Evolutionary conservation across 371 early-diverging fungal species (phyloP).

Genomic region (Mycotypha africana): DNA sequence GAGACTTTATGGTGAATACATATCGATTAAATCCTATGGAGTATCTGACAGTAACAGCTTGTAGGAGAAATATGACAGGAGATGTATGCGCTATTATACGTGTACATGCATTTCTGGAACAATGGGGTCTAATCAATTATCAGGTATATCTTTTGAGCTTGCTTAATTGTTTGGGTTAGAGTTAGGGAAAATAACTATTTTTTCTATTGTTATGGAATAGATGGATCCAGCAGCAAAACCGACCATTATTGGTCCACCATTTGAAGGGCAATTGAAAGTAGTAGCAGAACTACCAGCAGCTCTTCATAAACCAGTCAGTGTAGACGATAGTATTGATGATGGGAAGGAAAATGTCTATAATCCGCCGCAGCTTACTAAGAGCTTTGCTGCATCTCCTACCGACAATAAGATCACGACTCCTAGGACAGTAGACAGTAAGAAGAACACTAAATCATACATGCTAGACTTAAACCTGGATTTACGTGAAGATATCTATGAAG

Average conservation of each 20-base stretch:
- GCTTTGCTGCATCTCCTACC: too few species aligned
- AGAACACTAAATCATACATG: neutral
- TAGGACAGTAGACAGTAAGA: neutral
- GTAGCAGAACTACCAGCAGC: constrained; percentile 17
- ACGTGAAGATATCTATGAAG: constrained; percentile 12
- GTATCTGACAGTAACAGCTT: constrained; percentile 95
- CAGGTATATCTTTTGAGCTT: too few species aligned
- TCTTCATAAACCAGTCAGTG: neutral
- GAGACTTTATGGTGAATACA: constrained; percentile 96
- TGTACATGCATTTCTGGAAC: constrained; percentile 96
- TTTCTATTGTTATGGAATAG: too few species aligned
- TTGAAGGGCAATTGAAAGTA: constrained; percentile 82
- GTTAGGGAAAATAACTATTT: too few species aligned
- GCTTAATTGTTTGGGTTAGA: too few species aligned
- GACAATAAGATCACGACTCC: neutral
- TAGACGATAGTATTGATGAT: too few species aligned
- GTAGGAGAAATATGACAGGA: constrained; percentile 90
- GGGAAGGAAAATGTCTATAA: neutral
- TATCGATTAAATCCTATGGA: constrained; percentile 92
- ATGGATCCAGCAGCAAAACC: constrained; percentile 91
- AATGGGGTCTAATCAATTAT: constrained; percentile 99
- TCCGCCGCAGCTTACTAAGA: neutral
- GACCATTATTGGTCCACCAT: constrained; percentile 81
- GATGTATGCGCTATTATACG: constrained; percentile 97
- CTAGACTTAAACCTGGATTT: constrained; percentile 18